phyloP scores from a whole-genome alignment of 2,329 filamentous ascomycete genomes.

The Alternaria triticimaculans region DNA sequence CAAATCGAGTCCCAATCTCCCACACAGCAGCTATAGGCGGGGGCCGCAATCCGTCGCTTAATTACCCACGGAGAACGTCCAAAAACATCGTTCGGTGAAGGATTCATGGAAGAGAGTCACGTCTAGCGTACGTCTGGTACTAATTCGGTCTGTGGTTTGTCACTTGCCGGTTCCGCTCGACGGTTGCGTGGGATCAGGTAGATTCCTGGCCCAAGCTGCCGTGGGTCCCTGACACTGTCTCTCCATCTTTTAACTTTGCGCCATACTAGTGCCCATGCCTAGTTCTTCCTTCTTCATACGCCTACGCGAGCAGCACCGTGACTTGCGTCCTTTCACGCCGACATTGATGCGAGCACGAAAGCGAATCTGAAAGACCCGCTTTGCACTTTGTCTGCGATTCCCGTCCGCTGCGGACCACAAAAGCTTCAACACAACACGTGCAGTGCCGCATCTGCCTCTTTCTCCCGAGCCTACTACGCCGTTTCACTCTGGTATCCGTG shows the following conservation, averaged over 20 bases:
- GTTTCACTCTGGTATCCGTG: conserved; percentile 22
- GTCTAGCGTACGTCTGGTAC: conserved; percentile 6
- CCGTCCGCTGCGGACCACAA: conserved; percentile 5
- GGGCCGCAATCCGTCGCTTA: conserved; percentile 11
- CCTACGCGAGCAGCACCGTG: conserved; percentile 11
- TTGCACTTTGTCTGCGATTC: conserved; percentile 5
- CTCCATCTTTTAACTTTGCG: conserved; percentile 13
- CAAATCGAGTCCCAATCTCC: conserved; percentile 12
- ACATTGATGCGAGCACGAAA: conserved; percentile 1
- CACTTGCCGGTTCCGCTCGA: conserved; percentile 18
- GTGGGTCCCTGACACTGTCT: conserved; percentile 3
- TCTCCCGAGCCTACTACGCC: conserved; percentile 14
- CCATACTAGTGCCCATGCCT: conserved; percentile 8
- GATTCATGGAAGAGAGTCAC: conserved; percentile 4
- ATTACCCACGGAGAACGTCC: neutral
- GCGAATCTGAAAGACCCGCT: conserved; percentile 11
- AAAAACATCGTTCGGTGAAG: neutral
- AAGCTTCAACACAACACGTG: neutral
- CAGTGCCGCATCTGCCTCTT: neutral
- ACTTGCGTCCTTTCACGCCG: conserved; percentile 18
- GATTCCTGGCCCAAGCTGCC: conserved; percentile 33
- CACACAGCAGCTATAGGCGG: conserved; percentile 20
- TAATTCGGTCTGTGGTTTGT: conserved; percentile 6
- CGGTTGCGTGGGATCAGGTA: conserved; percentile 25
- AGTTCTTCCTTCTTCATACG: conserved; percentile 9